Conservation (phyloP, 2,329 filamentous ascomycete genomes). For the Chaetomiaceae sp. region DNA sequence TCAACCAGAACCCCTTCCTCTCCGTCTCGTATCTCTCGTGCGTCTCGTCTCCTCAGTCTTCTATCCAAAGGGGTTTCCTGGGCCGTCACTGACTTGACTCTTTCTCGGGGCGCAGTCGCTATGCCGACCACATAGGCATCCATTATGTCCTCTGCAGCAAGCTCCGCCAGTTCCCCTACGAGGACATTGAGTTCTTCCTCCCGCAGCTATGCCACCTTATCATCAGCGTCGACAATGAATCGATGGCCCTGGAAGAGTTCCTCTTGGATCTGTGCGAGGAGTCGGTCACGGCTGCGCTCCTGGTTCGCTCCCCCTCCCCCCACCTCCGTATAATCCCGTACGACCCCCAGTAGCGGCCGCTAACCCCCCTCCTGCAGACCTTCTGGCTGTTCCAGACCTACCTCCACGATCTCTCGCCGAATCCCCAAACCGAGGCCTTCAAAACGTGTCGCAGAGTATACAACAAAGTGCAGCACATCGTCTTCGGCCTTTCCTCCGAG, state of each 20-base stretch:
- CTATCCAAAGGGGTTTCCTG: no score
- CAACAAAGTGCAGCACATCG: slow-evolving; percentile 84
- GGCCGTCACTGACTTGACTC: not conserved
- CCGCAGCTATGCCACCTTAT: slow-evolving; percentile 83
- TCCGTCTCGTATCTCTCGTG: slow-evolving; percentile 85
- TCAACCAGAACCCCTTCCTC: slow-evolving; percentile 85
- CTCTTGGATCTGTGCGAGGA: slow-evolving; percentile 81
- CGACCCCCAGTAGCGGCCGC: slow-evolving; percentile 19
- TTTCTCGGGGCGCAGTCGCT: slow-evolving; percentile 54
- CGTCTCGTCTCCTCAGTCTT: slow-evolving; percentile 38
- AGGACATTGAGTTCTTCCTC: slow-evolving; percentile 90
- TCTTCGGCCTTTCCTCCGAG: slow-evolving; percentile 74
- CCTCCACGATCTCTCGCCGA: slow-evolving; percentile 71
- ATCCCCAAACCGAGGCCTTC: slow-evolving; percentile 72
- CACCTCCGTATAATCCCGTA: not conserved
- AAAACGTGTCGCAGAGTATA: slow-evolving; percentile 79
- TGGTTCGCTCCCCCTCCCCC: slow-evolving; percentile 54
- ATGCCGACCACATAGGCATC: slow-evolving; percentile 85
- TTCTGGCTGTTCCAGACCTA: slow-evolving; percentile 91
- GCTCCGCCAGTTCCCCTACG: slow-evolving; percentile 82
- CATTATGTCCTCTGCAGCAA: slow-evolving; percentile 87
- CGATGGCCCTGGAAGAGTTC: slow-evolving; percentile 86
- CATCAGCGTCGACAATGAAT: slow-evolving; percentile 85
- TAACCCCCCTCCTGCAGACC: slow-evolving; percentile 50
- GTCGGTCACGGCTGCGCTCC: slow-evolving; percentile 75